Evolutionary conservation across 176 grass and related monocot species (phyloP), one percentile per base, ranked within the genome.

Genomic region (Luzula sylvatica): DNA sequence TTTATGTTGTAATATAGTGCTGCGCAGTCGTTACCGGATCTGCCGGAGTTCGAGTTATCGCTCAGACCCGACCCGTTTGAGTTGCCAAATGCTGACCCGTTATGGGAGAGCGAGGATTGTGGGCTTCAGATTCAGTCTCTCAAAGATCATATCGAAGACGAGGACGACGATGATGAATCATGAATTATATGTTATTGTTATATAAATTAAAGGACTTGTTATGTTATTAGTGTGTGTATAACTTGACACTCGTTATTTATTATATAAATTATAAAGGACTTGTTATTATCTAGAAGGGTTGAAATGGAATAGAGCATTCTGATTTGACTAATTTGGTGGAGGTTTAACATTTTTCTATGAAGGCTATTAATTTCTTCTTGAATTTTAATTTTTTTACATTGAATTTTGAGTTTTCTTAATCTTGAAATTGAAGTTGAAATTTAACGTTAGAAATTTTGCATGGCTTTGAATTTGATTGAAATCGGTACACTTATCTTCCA

Each of bases 31-130:
- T 57, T 98, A 50, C 92, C 85, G 42, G 92, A 86, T 60, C 75
- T 98, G 53, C 92, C 85, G 8, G 92, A 90, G 72, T 98, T 98
- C 58, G 65, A 75, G 2, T 53, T 98, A 53, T 98, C 81, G 0
- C 72, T 98, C 26, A 89, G 69, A 74, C 85, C 92, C 0, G 92
- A 89, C 28, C 77, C 64, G 0, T 96, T 82, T 13, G 81, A 86
- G 46, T 67, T 96, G 50, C 92, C 92, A 45, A 50, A 52, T 22
- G 52, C 59, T 0, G 75, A 87, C 69, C 67, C 75, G 50, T 70
- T 74, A 53, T 90, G 85, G 92, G 78, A 86, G 7, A 74, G 62
- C 60, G 68, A 83, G 15, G 66, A 66, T 69, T 74, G 72, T 45
- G 72, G 82, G 63, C 78, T 78, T 46, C 81, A 87, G 65, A 71